These are phyloP conservation scores for Talaromyces pinophilus DNA, from an alignment of 2,329 filamentous ascomycete genomes.

Conservation along the genomic window DNA sequence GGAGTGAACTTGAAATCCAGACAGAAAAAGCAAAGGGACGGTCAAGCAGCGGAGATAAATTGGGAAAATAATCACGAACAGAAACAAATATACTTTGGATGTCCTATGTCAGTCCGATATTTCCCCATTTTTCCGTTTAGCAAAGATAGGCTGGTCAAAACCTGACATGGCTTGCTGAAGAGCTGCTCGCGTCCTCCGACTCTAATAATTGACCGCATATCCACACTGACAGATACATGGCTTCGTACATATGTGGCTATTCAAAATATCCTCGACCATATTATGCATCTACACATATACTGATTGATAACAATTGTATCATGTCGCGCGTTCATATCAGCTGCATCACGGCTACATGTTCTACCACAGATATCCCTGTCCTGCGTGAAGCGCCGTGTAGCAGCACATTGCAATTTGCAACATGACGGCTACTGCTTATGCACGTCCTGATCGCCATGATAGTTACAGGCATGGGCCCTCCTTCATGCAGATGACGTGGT, in stretches of 20 bases:
- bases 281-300: too few relatives aligned
- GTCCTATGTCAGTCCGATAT: constrained; percentile 7
- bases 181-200: neutral
- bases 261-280: neutral
- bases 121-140: constrained; percentile 8
- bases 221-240: neutral
- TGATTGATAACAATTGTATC: neutral
- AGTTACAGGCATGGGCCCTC: constrained; percentile 8
- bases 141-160: neutral
- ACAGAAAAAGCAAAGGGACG: constrained; percentile 1
- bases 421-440: neutral
- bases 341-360: neutral
- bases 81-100: neutral
- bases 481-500: constrained; percentile 18
- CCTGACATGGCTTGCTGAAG: constrained; percentile 3
- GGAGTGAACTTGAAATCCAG: constrained; percentile 9
- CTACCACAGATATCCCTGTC: neutral
- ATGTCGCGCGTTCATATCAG: neutral
- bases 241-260: too few relatives aligned
- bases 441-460: constrained; percentile 11
- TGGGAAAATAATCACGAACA: constrained; percentile 1
- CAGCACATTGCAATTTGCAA: neutral
- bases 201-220: neutral
- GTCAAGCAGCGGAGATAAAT: constrained; percentile 8
- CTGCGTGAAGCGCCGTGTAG: neutral